Percentiles rank a stretch among this genome's conserved stretches.
Evolutionary conservation across 2,329 filamentous ascomycete genomes (phyloP).

Genomic region (Pseudogymnoascus sp.): DNA sequence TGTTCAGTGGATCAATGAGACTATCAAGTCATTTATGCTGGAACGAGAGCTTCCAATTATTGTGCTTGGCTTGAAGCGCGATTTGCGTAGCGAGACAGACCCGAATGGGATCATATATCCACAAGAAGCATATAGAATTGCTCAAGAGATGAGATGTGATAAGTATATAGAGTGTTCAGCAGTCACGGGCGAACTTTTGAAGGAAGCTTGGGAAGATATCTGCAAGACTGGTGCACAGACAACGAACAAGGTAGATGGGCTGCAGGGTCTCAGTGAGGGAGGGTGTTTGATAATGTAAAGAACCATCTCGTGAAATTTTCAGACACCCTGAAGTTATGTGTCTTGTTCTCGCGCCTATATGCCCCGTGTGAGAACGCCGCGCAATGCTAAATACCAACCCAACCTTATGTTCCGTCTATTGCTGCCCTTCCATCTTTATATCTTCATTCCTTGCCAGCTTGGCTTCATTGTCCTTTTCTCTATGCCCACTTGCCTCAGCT

Average conservation of each 20-base stretch:
- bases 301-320: background rate
- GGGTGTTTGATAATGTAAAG: conserved; percentile 47
- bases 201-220: conserved; percentile 54
- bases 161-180: conserved; percentile 61
- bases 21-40: conserved; percentile 40
- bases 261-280: conserved; percentile 46
- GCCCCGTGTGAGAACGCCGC: background rate
- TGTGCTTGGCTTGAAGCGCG: conserved; percentile 55
- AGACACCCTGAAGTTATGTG: background rate
- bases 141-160: conserved; percentile 55
- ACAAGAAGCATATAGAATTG: conserved; percentile 51
- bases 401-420: background rate
- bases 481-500: conserved; percentile 20
- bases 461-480: conserved; percentile 14
- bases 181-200: conserved; percentile 52
- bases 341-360: background rate
- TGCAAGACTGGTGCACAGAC: conserved; percentile 50
- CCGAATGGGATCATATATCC: conserved; percentile 56
- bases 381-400: conserved; percentile 4
- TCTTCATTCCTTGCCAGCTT: conserved; percentile 20
- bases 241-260: conserved; percentile 32
- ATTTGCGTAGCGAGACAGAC: conserved; percentile 50
- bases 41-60: conserved; percentile 47
- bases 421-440: conserved; percentile 10
- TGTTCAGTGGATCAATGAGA: conserved; percentile 51